A percentile compares a stretch with the other conserved stretches of the same genome.
Conservation (phyloP, 306 rosid genomes). For the Alnus glutinosa region DNA sequence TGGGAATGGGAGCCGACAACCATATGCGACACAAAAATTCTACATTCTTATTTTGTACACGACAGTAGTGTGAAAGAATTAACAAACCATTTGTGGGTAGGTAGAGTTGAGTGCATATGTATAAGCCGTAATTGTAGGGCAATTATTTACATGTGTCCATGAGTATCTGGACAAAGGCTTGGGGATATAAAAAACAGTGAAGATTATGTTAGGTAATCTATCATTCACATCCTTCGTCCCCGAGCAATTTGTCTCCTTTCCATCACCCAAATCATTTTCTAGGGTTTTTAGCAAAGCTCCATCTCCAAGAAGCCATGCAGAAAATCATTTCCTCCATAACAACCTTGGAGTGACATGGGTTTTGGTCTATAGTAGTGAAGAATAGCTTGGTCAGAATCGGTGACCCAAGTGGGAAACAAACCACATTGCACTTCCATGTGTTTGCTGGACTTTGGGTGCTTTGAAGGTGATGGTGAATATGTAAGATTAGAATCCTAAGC, state of each 20-base stretch:
- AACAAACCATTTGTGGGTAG: conserved; percentile 10
- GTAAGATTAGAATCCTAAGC: conserved; percentile 55
- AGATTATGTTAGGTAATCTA: conserved; percentile 42
- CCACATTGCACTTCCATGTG: conserved; percentile 33
- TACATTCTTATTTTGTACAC: too few relatives aligned
- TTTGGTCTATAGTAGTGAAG: conserved; percentile 19
- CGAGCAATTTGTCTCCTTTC: conserved; percentile 47
- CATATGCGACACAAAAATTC: too few relatives aligned
- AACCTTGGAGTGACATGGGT: conserved; percentile 24
- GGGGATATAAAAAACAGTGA: conserved; percentile 38
- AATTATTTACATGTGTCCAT: conserved; percentile 44
- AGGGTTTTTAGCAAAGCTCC: conserved; percentile 54
- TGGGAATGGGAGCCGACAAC: too few relatives aligned
- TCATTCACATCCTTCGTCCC: conserved; percentile 37
- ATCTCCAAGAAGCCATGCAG: conserved; percentile 54
- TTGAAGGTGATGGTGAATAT: conserved; percentile 2
- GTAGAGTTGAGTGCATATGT: conserved; percentile 19
- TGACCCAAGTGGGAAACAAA: conserved; percentile 34
- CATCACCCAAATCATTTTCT: conserved; percentile 6
- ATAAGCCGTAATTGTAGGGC: conserved; percentile 22
- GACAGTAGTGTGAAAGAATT: not conserved
- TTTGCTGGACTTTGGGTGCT: conserved; percentile 26
- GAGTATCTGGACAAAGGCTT: conserved; percentile 46
- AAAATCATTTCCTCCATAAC: conserved; percentile 37
- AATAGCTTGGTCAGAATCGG: conserved; percentile 21